These are phyloP conservation scores for Datisca glomerata DNA, from an alignment of 306 rosid species.

Conservation along the genomic window DNA sequence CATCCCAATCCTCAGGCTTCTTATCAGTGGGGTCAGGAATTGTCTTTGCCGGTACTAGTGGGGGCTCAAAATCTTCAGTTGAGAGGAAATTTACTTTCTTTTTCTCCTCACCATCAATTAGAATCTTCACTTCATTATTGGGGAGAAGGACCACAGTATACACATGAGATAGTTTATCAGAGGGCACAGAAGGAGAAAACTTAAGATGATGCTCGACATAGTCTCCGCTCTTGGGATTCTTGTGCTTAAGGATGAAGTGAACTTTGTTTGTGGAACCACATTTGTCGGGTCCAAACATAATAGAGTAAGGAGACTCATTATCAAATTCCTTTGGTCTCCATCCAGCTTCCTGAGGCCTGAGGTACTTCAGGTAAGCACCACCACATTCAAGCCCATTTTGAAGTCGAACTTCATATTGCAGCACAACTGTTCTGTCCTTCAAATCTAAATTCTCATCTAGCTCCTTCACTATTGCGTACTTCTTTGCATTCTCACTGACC, in stretches of 20 bases:
- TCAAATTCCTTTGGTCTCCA: constrained; percentile 76
- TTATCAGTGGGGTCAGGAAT: constrained; percentile 92
- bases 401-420: constrained; percentile 81
- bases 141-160: constrained; percentile 73
- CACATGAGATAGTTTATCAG: constrained; percentile 80
- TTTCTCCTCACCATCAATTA: constrained; percentile 46
- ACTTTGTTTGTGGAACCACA: constrained; percentile 97
- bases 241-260: constrained; percentile 89
- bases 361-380: constrained; percentile 91
- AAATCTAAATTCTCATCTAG: constrained; percentile 48
- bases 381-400: constrained; percentile 98
- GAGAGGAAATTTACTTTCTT: constrained; percentile 47
- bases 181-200: constrained; percentile 74
- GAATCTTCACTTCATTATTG: constrained; percentile 24
- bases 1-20: constrained; percentile 99
- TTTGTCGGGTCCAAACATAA: constrained; percentile 97
- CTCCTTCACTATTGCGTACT: constrained; percentile 80
- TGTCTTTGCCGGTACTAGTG: constrained; percentile 72
- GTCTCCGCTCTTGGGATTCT: constrained; percentile 79
- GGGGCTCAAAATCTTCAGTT: constrained; percentile 77
- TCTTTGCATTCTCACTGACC: constrained; percentile 78
- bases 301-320: constrained; percentile 69
- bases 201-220: constrained; percentile 86
- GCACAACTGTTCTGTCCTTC: constrained; percentile 65
- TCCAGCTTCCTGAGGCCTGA: constrained; percentile 79